Percentiles rank a stretch among this genome's conserved stretches.
Conservation (phyloP, 345 rosid genomes). For the Citrus glauca region DNA sequence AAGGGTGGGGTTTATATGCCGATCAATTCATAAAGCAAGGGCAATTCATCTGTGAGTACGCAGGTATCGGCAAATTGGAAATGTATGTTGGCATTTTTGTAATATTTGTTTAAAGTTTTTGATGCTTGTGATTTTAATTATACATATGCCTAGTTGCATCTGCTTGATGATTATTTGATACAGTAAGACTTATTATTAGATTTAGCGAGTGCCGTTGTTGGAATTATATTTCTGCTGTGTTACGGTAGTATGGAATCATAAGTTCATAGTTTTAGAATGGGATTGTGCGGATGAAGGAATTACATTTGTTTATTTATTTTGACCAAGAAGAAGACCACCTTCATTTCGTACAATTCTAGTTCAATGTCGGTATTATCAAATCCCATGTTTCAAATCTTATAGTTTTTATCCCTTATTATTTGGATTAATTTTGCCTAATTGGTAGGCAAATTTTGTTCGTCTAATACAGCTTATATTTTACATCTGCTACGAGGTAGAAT, state of each 20-base stretch:
- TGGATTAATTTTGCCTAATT: neutral
- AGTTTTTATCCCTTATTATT: neutral
- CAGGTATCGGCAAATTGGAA: slow-evolving; percentile 39
- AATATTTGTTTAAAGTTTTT: neutral
- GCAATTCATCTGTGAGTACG: slow-evolving; percentile 81
- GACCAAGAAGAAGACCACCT: neutral
- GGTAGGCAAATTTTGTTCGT: neutral
- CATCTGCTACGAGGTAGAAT: neutral
- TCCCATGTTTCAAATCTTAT: neutral
- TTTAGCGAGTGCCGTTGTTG: neutral
- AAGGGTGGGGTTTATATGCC: slow-evolving; percentile 82
- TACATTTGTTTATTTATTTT: neutral
- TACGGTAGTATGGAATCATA: neutral
- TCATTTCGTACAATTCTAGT: neutral
- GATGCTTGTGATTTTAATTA: neutral
- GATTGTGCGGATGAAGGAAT: neutral
- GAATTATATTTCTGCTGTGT: neutral
- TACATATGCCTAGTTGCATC: neutral
- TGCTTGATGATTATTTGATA: neutral
- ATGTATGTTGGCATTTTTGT: neutral
- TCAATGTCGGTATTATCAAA: neutral
- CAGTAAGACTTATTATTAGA: neutral
- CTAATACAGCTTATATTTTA: neutral
- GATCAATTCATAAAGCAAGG: slow-evolving; percentile 61
- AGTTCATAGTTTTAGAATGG: neutral